phyloP scores from a whole-genome alignment of 2,329 filamentous ascomycete species.

The Talaromyces piceae region DNA sequence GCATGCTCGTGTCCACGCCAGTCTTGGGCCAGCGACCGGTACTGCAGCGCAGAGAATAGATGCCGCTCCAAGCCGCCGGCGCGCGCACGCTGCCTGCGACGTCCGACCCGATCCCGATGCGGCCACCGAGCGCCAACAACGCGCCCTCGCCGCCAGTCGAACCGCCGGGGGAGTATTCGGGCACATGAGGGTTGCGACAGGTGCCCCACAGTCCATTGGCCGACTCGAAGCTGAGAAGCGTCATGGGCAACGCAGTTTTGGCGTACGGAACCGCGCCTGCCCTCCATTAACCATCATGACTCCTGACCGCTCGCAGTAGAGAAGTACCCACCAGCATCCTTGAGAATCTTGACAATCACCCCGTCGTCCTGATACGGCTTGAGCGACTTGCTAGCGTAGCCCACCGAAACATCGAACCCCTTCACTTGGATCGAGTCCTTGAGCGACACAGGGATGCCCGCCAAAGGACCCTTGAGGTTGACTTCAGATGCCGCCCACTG shows the following conservation, averaged over 20 bases:
- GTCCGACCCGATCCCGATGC: slow-evolving; percentile 85
- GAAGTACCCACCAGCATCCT: slow-evolving; percentile 59
- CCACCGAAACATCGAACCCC: slow-evolving; percentile 76
- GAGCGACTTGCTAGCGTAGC: slow-evolving; percentile 62
- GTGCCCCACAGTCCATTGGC: slow-evolving; percentile 74
- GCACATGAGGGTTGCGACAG: slow-evolving; percentile 73
- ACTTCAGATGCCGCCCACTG: slow-evolving; percentile 56
- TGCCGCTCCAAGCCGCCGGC: slow-evolving; percentile 83
- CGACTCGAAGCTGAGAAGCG: slow-evolving; percentile 78
- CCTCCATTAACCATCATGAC: slow-evolving; percentile 7
- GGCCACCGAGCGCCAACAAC: slow-evolving; percentile 68
- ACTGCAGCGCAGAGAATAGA: slow-evolving; percentile 79
- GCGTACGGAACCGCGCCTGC: slow-evolving; percentile 76
- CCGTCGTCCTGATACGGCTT: slow-evolving; percentile 64
- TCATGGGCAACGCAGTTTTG: slow-evolving; percentile 86
- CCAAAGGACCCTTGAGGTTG: slow-evolving; percentile 73
- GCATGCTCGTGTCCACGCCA: slow-evolving; percentile 79
- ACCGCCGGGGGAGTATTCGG: slow-evolving; percentile 78
- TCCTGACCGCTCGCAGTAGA: background rate
- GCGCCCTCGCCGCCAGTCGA: slow-evolving; percentile 82
- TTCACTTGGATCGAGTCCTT: slow-evolving; percentile 73
- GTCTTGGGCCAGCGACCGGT: slow-evolving; percentile 86
- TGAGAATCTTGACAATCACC: slow-evolving; percentile 65
- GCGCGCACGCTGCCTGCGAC: slow-evolving; percentile 82
- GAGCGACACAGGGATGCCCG: slow-evolving; percentile 77